Base-by-base conservation (phyloP, 768 basidiomycete genomes). In the Cytidiella melzeri region DNA sequence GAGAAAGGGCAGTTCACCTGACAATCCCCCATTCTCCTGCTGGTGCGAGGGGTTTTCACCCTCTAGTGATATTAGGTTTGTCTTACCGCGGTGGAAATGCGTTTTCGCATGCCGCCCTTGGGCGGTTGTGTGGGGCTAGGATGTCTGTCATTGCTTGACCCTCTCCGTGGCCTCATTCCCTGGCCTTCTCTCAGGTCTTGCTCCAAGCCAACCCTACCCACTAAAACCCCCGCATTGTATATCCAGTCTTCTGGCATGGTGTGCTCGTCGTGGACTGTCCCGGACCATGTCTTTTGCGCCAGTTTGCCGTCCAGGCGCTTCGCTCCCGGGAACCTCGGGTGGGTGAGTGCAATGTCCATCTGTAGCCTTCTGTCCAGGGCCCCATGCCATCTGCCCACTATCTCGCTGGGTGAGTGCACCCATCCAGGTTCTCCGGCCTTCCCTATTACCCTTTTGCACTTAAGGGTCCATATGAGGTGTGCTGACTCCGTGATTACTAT, bases 401-500 rank as follows among this genome's bases (percentile, higher is more conserved):
- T 41, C 20, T 40, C 24, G 6, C 19, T 11, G 3, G 21, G 5
- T 3, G 47, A 20, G 47, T 48, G 47, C 25, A 5, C 3, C 5
- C 7, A 18, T 6, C 12, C 19, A 12, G 13, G 10, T 40, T 43
- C 42, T 4, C 43, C 24, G n/a, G 13, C 28, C 11, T 34, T 26
- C 4, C 11, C 28, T 3, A 50, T 28, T 12, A 40, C 15, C 15
- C 48, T 23, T 41, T 58, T 50, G 18, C 57, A 56, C 5, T 55
- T 13, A 2, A 57, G 15, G 1, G 36, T 41, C 59, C 55, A 57
- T 1, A 57, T 43, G 0, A 58, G 47, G 43, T 56, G 36, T 0
- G 50, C 45, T 0, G 55, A 36, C 24, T 58, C 53, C 0, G 55
- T 44, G 0, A 55, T 27, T 1, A 55, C 42, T 23, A 57, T 58